Evolutionary conservation across 352 stramenopile genomes (phyloP).

Genomic region (Phytopythium litorale): DNA sequence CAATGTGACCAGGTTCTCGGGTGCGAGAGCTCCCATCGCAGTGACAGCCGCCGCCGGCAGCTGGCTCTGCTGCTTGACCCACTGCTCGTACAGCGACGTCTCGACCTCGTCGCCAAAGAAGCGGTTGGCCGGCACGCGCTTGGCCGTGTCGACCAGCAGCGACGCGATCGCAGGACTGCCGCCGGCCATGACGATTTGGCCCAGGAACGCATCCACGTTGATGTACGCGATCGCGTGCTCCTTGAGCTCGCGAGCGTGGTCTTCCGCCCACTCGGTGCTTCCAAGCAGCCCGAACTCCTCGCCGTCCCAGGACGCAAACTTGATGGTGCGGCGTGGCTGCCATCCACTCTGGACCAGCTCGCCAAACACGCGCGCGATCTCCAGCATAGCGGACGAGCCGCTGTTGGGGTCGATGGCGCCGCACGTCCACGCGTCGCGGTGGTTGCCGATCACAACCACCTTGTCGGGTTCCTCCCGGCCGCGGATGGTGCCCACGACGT

Average conservation of each 20-base stretch:
- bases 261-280: constrained; percentile 64
- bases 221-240: constrained; percentile 65
- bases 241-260: constrained; percentile 41
- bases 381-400: constrained; percentile 73
- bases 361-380: constrained; percentile 75
- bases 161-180: constrained; percentile 57
- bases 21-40: constrained; percentile 14
- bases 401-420: constrained; percentile 80
- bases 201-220: constrained; percentile 79
- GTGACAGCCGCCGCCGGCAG: neutral
- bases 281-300: constrained; percentile 78
- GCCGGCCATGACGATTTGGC: constrained; percentile 34
- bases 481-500: constrained; percentile 79
- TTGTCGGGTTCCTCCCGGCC: constrained; percentile 51
- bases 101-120: constrained; percentile 19
- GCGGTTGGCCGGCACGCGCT: constrained; percentile 41
- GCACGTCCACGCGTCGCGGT: constrained; percentile 90
- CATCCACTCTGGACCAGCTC: constrained; percentile 62
- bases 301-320: constrained; percentile 82
- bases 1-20: constrained; percentile 27
- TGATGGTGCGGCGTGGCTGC: constrained; percentile 75
- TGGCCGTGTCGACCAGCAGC: constrained; percentile 49
- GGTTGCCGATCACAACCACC: constrained; percentile 86
- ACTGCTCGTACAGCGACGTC: constrained; percentile 39
- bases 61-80: constrained; percentile 11